Evolutionary conservation across 768 basidiomycete species (phyloP).

Genomic region (Russula griseocarnosa): DNA sequence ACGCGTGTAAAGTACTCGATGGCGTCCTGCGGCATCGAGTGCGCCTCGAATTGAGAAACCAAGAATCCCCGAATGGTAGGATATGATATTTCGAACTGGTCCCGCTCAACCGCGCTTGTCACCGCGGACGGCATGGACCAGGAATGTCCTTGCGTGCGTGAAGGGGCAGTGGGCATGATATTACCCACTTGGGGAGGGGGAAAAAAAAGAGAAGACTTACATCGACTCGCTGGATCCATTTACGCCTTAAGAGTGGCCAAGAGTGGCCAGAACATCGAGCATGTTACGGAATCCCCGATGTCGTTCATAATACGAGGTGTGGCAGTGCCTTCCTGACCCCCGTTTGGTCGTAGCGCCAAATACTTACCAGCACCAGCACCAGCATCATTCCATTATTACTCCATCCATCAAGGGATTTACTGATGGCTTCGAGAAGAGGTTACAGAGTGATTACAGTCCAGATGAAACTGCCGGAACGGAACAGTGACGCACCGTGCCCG

Average conservation of each 20-base stretch:
- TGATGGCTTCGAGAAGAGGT: not conserved
- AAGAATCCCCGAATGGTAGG: constrained; percentile 73
- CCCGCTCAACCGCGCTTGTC: constrained; percentile 5
- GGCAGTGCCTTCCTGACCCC: not conserved
- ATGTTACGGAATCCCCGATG: not conserved
- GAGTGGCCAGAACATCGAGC: no score
- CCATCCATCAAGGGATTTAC: not conserved
- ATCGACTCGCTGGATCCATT: not conserved
- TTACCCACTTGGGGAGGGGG: not conserved
- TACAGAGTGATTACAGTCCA: no score
- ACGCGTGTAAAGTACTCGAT: constrained; percentile 81
- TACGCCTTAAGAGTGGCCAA: not conserved
- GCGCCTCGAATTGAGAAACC: constrained; percentile 55
- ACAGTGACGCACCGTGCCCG: not conserved
- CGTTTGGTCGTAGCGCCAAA: not conserved
- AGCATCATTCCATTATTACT: not conserved
- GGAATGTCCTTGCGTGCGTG: not conserved
- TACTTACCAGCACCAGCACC: not conserved
- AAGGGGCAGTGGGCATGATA: not conserved
- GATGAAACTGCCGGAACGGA: not conserved
- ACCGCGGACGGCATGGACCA: not conserved
- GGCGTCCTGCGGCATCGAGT: constrained; percentile 81
- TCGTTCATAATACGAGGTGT: not conserved
- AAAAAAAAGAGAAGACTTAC: no score
- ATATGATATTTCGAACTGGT: constrained; percentile 42